Percentiles rank a stretch among this genome's conserved stretches.
Conservation (phyloP, 805 yeast genomes). For the Pichia manshurica region DNA sequence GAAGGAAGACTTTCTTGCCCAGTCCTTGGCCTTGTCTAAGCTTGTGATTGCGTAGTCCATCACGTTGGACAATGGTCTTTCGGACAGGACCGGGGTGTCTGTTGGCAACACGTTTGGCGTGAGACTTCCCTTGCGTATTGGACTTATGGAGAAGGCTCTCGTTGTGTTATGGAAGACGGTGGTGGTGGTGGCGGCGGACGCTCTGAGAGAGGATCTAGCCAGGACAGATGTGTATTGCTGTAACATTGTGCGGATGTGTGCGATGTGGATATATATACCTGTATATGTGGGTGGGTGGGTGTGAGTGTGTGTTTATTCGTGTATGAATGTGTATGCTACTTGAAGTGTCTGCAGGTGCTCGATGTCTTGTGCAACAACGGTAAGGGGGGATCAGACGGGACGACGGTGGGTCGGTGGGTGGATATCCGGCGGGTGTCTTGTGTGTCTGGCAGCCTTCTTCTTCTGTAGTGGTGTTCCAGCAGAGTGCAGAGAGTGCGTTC, state of each 20-base stretch:
- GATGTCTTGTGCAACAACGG: too few species aligned
- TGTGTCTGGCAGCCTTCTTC: too few species aligned
- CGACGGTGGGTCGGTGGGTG: too few species aligned
- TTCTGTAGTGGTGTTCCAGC: too few species aligned
- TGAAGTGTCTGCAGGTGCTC: too few species aligned
- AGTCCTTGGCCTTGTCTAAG: conserved; percentile 74
- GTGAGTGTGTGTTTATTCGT: not conserved
- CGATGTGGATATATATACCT: not conserved
- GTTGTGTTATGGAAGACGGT: not conserved
- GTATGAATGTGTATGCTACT: not conserved
- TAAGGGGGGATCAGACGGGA: too few species aligned
- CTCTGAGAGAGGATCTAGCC: not conserved
- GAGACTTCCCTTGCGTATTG: conserved; percentile 13
- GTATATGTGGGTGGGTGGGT: not conserved
- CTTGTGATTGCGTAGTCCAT: conserved; percentile 79
- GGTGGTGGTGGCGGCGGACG: not conserved
- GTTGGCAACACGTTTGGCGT: conserved; percentile 54
- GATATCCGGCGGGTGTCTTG: too few species aligned
- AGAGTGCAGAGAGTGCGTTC: too few species aligned
- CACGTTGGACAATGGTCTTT: conserved; percentile 53
- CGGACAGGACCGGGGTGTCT: conserved; percentile 64
- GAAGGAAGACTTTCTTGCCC: conserved; percentile 89
- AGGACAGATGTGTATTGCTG: not conserved
- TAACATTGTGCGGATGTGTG: conserved; percentile 4
- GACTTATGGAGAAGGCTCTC: conserved; percentile 10